Evolutionary conservation across 2,329 filamentous ascomycete species (phyloP).

Genomic region (Colletotrichum cereale): DNA sequence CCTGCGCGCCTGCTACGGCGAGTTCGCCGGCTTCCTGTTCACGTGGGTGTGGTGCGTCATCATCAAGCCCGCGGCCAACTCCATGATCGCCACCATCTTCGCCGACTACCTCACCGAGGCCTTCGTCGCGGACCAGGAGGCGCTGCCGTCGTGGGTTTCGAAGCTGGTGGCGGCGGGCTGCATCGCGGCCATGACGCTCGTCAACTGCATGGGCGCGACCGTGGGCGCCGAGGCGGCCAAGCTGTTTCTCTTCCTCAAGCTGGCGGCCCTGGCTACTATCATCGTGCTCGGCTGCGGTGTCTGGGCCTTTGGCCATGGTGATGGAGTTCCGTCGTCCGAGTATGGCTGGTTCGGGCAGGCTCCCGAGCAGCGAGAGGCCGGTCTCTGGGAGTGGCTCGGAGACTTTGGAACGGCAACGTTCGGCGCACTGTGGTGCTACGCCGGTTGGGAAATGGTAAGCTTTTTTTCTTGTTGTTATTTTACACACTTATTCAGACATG

Average conservation of each 20-base stretch:
- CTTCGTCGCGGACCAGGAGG: slow-evolving; percentile 43
- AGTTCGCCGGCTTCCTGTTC: slow-evolving; percentile 57
- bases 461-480: slow-evolving; percentile 42
- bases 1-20: slow-evolving; percentile 55
- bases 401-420: slow-evolving; percentile 56
- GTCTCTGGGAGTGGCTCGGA: slow-evolving; percentile 54
- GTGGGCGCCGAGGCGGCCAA: slow-evolving; percentile 55
- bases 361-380: slow-evolving; percentile 36
- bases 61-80: slow-evolving; percentile 59
- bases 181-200: slow-evolving; percentile 53
- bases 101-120: slow-evolving; percentile 54
- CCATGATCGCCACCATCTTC: slow-evolving; percentile 58
- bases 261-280: slow-evolving; percentile 37
- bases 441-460: slow-evolving; percentile 59
- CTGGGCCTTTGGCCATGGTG: slow-evolving; percentile 50
- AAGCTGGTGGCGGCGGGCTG: slow-evolving; percentile 54
- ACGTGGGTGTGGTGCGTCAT: slow-evolving; percentile 59
- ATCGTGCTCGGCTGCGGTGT: slow-evolving; percentile 43
- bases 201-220: slow-evolving; percentile 58
- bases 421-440: slow-evolving; percentile 57
- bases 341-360: slow-evolving; percentile 48
- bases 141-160: slow-evolving; percentile 44
- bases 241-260: slow-evolving; percentile 54
- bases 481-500: slow-evolving; percentile 36
- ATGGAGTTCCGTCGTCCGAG: slow-evolving; percentile 50